Percentiles rank a stretch among this genome's conserved stretches.
Conservation (phyloP, 306 rosid genomes). For the Acacia confusa region DNA sequence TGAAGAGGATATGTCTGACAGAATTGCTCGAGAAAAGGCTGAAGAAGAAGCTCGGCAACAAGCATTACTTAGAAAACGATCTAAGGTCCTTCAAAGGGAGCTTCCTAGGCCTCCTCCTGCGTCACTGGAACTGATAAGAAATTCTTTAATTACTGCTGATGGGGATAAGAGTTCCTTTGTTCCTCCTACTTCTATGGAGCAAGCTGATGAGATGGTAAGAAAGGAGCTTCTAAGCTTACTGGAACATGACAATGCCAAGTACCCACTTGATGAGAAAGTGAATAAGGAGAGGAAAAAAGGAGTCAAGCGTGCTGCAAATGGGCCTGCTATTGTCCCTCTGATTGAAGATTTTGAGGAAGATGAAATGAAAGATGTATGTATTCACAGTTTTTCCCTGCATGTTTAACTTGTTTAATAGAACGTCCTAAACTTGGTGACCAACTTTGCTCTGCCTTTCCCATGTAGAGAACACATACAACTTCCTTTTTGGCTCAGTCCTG, state of each 20-base stretch:
- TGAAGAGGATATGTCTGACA: constrained; percentile 96
- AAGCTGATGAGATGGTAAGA: constrained; percentile 80
- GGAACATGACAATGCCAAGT: constrained; percentile 91
- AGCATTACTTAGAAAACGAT: constrained; percentile 86
- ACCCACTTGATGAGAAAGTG: constrained; percentile 66
- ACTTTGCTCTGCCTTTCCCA: constrained; percentile 8
- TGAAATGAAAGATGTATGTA: constrained; percentile 66
- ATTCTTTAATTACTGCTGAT: constrained; percentile 79
- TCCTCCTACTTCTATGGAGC: constrained; percentile 88
- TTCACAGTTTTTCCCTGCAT: constrained; percentile 18
- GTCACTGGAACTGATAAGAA: constrained; percentile 73
- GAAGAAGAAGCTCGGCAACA: constrained; percentile 85
- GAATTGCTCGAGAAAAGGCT: constrained; percentile 85
- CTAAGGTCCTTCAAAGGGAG: constrained; percentile 92
- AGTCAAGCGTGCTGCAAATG: constrained; percentile 55
- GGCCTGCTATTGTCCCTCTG: constrained; percentile 52
- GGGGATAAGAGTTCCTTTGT: constrained; percentile 96
- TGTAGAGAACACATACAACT: neutral
- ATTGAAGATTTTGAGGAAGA: constrained; percentile 82
- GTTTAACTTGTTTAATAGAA: constrained; percentile 1
- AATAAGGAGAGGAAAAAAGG: constrained; percentile 79
- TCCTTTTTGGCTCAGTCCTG: neutral
- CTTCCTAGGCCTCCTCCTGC: constrained; percentile 93
- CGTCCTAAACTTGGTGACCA: constrained; percentile 15
- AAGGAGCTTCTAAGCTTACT: constrained; percentile 71